phyloP scores from a whole-genome alignment of 305 asterid genomes.

The Euphrasia arctica region DNA sequence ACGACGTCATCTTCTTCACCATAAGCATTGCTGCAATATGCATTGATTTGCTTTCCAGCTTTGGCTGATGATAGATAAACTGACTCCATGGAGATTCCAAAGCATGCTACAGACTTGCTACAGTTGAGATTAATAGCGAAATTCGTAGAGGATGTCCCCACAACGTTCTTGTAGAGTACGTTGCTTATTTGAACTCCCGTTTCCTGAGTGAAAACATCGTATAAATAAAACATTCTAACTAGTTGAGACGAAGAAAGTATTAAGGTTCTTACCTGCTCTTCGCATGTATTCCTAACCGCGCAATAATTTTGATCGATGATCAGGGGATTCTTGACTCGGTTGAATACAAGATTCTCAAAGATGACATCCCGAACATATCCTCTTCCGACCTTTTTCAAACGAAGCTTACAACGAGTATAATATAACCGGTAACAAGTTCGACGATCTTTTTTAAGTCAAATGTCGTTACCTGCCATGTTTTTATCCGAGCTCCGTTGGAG shows the following conservation, averaged over 20 bases:
- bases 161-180: slow-evolving; percentile 31
- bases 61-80: slow-evolving; percentile 28
- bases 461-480: slow-evolving; percentile 59
- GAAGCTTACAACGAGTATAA: not conserved
- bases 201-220: slow-evolving; percentile 25
- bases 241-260: not conserved
- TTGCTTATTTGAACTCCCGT: slow-evolving; percentile 58
- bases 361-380: slow-evolving; percentile 46
- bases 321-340: slow-evolving; percentile 48
- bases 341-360: slow-evolving; percentile 42
- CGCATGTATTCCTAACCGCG: slow-evolving; percentile 33
- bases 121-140: slow-evolving; percentile 57
- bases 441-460: no score
- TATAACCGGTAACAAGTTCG: no score
- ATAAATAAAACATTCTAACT: not conserved
- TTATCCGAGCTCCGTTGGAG: slow-evolving; percentile 68
- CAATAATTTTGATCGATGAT: slow-evolving; percentile 71
- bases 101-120: slow-evolving; percentile 48
- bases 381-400: slow-evolving; percentile 41
- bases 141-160: slow-evolving; percentile 46
- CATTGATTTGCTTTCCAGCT: slow-evolving; percentile 30
- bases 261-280: slow-evolving; percentile 35
- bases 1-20: slow-evolving; percentile 34
- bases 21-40: slow-evolving; percentile 44
- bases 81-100: slow-evolving; percentile 35